These are phyloP conservation scores for Ceraceosorus bombacis DNA, from an alignment of 1,284 basidiomycete genomes.

Conservation along the genomic window DNA sequence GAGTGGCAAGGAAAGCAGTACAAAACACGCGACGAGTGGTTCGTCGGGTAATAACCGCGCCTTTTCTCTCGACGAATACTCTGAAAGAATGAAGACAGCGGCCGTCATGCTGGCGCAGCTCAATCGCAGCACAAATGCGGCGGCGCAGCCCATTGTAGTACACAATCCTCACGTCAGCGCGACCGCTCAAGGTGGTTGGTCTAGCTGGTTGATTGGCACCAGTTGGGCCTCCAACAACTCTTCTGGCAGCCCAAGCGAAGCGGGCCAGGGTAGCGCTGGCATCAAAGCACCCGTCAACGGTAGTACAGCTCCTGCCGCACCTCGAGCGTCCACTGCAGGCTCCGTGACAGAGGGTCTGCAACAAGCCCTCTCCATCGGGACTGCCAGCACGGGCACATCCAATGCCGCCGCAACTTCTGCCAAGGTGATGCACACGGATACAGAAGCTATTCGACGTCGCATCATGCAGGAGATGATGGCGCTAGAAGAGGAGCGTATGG, in stretches of 20 bases:
- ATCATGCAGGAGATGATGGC: slow-evolving; percentile 99
- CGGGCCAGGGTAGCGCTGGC: slow-evolving; percentile 32
- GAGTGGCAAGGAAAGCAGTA: neutral
- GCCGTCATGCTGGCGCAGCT: slow-evolving; percentile 97
- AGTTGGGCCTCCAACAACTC: slow-evolving; percentile 24
- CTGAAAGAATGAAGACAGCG: slow-evolving; percentile 93
- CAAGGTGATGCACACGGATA: slow-evolving; percentile 36
- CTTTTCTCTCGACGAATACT: slow-evolving; percentile 75
- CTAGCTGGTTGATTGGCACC: slow-evolving; percentile 40
- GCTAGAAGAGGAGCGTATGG: slow-evolving; percentile 91
- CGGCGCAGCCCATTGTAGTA: slow-evolving; percentile 29
- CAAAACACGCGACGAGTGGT: slow-evolving; percentile 4
- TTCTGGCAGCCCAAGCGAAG: slow-evolving; percentile 25
- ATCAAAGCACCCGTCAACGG: slow-evolving; percentile 23
- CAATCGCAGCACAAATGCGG: slow-evolving; percentile 53
- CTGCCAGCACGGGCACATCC: neutral
- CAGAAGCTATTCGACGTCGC: slow-evolving; percentile 75
- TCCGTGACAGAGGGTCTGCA: neutral
- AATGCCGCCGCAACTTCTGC: slow-evolving; percentile 8
- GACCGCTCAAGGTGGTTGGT: slow-evolving; percentile 39
- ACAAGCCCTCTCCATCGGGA: neutral
- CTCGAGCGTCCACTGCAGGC: slow-evolving; percentile 8
- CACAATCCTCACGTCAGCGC: slow-evolving; percentile 21
- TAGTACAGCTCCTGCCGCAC: slow-evolving; percentile 7
- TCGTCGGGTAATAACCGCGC: slow-evolving; percentile 12